phyloP scores from a whole-genome alignment of 768 basidiomycete species.

The Leccinum olivaceopallidum region DNA sequence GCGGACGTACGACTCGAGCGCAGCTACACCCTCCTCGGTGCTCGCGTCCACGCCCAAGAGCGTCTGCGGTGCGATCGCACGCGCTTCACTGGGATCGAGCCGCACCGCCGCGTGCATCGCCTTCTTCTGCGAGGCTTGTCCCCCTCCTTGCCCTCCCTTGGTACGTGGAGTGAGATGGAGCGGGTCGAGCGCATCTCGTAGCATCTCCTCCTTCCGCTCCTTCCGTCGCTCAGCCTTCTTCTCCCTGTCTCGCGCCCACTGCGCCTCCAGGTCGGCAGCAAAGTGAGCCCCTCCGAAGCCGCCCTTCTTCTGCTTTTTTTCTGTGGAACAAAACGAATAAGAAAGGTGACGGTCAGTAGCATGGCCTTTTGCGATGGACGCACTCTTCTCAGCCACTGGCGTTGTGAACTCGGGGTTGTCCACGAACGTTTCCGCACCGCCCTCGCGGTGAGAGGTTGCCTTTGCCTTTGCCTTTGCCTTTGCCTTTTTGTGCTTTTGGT shows the following conservation, averaged over 20 bases:
- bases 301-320: conserved; percentile 35
- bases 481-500: conserved; percentile 52
- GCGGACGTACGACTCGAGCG: conserved; percentile 70
- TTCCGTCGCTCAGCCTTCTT: conserved; percentile 81
- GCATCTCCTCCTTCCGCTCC: conserved; percentile 55
- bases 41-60: conserved; percentile 59
- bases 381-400: conserved; percentile 43
- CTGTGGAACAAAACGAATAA: not conserved
- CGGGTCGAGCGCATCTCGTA: conserved; percentile 63
- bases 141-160: not conserved
- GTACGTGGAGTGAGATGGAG: conserved; percentile 35
- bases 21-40: not conserved
- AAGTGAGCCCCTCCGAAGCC: conserved; percentile 29
- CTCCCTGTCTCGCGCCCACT: conserved; percentile 80
- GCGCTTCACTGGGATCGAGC: conserved; percentile 41
- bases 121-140: conserved; percentile 34
- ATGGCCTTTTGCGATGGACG: conserved; percentile 26
- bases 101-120: conserved; percentile 59
- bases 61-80: conserved; percentile 41
- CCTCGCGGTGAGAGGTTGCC: not conserved
- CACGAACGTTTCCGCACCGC: conserved; percentile 18
- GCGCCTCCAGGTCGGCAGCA: conserved; percentile 57
- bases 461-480: not conserved
- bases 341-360: not conserved
- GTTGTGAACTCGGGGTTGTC: conserved; percentile 30